Evolutionary conservation across 1,139 yeast genomes (phyloP).

Genomic region (Tardiomyces digboiensis): DNA sequence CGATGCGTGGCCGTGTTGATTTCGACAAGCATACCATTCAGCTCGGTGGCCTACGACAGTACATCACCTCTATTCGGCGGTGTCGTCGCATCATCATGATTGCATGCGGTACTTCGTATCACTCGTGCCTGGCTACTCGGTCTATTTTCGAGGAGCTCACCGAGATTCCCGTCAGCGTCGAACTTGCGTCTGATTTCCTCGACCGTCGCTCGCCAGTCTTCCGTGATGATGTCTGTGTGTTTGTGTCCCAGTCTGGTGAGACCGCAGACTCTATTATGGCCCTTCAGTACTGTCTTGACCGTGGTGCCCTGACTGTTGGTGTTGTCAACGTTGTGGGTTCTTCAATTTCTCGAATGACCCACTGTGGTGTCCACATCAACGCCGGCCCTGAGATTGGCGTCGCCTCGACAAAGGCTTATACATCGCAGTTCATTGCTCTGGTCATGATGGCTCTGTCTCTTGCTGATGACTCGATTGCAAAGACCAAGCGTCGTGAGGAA

Average conservation of each 20-base stretch:
- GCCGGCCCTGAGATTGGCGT: slow-evolving; percentile 99
- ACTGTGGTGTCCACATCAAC: slow-evolving; percentile 98
- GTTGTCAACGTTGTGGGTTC: slow-evolving; percentile 95
- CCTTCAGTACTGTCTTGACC: slow-evolving; percentile 88
- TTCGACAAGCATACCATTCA: slow-evolving; percentile 69
- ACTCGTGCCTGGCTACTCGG: slow-evolving; percentile 95
- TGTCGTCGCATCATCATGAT: slow-evolving; percentile 96
- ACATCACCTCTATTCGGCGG: slow-evolving; percentile 83
- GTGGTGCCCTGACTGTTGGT: slow-evolving; percentile 97
- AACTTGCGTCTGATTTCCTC: slow-evolving; percentile 94
- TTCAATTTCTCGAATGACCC: slow-evolving; percentile 88
- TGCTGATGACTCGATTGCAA: slow-evolving; percentile 84
- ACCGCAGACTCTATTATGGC: slow-evolving; percentile 99
- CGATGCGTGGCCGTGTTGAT: slow-evolving; percentile 99
- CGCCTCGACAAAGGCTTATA: slow-evolving; percentile 99
- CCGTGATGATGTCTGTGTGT: slow-evolving; percentile 96
- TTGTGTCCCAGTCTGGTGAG: slow-evolving; percentile 98
- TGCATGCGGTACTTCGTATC: slow-evolving; percentile 99
- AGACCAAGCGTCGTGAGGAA: slow-evolving; percentile 64
- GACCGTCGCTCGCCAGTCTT: slow-evolving; percentile 95
- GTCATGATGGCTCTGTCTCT: slow-evolving; percentile 95
- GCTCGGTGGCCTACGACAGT: slow-evolving; percentile 84
- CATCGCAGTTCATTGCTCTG: slow-evolving; percentile 95
- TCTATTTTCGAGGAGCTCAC: slow-evolving; percentile 95
- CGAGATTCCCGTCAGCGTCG: slow-evolving; percentile 93